Evolutionary conservation across 495 filamentous ascomycete genomes (phyloP), one percentile per base, ranked within the genome.

Genomic region (Melanomma pulvis-pyrius): DNA sequence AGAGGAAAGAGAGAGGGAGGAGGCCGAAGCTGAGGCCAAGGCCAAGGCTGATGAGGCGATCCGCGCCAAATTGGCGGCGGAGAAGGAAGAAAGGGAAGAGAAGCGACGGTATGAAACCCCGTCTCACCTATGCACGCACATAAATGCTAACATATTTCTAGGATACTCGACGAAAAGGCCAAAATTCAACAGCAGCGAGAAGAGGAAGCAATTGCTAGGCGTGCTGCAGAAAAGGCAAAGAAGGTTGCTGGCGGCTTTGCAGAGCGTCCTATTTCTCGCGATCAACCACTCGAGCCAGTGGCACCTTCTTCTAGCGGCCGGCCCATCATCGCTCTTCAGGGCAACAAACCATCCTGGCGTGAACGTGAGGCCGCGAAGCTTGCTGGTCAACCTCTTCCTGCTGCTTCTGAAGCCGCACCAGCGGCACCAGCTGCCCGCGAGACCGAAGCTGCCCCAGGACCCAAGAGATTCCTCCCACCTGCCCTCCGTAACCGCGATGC

Each of bases 1-100:
- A 59, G 96, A 98, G 76, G 92, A 94, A 69, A 90, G 96, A 74
- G 94, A 97, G 80, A 86, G 88, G 63, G 82, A 83, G 59, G 82
- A 80, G 11, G 82, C 80, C 65, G 93, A 97, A 74, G 93, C 90
- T 74, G 87, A 96, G 73, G 93, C 97, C 77, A 90, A 86, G 76
- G 80, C 79, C 51, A 83, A 81, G 60, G 84, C 82, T 21, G 91
- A 92, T 60, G 92, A 93, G 74, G 91, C 88, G 76, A 83, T 82
- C 72, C 77, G 82, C 68, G 78, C 78, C 61, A 76, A 76, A 60
- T 67, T 92, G 76, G 84, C 84, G 67, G 88, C 90, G 72, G 81
- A 89, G 75, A 96, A 93, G 82, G 86, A 86, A 50, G 86, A 88
- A 80, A 86, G 87, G 73, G 93, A 96, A 51, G 90, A 91, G 76